Evolutionary conservation across 1,284 basidiomycete species (phyloP).

Genomic region (Phylloboletellus chloephorus): DNA sequence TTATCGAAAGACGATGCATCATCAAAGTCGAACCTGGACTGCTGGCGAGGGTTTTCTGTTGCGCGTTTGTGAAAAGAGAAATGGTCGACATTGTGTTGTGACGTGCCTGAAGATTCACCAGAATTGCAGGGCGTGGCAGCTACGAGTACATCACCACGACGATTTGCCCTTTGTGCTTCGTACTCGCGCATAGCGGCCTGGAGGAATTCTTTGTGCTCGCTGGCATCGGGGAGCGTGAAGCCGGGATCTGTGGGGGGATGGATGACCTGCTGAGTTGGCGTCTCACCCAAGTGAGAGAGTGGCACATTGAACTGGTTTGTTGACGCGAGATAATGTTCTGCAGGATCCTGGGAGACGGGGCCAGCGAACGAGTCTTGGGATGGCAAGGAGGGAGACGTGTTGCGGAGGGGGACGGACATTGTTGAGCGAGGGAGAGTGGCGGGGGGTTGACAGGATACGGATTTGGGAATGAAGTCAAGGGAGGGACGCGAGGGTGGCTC

Average conservation of each 20-base stretch:
- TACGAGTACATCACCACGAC: constrained; percentile 36
- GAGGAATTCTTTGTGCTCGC: constrained; percentile 23
- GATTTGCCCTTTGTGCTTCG: constrained; percentile 19
- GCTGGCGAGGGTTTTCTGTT: constrained; percentile 11
- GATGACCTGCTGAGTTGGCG: constrained; percentile 25
- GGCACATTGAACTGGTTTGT: constrained; percentile 52
- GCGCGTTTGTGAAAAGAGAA: constrained; percentile 12
- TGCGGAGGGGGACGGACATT: constrained; percentile 21
- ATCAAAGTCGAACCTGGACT: constrained; percentile 23
- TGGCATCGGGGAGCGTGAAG: constrained; percentile 23
- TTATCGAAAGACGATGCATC: constrained; percentile 32
- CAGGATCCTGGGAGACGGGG: constrained; percentile 42
- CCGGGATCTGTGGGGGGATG: constrained; percentile 22
- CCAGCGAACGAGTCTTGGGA: constrained; percentile 62
- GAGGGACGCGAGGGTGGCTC: constrained; percentile 24
- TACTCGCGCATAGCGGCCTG: constrained; percentile 26
- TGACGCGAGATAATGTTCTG: constrained; percentile 42
- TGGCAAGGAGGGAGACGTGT: constrained; percentile 33
- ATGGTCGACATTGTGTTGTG: constrained; percentile 11
- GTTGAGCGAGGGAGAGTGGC: constrained; percentile 17
- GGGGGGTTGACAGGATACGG: constrained; percentile 31
- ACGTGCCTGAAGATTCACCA: constrained; percentile 16
- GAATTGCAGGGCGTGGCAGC: constrained; percentile 43
- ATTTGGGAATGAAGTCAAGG: constrained; percentile 20
- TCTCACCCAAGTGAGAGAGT: constrained; percentile 48